These are phyloP conservation scores for Phaeosphaeriaceae sp. DNA, from an alignment of 2,329 filamentous ascomycete species.

Conservation along the genomic window DNA sequence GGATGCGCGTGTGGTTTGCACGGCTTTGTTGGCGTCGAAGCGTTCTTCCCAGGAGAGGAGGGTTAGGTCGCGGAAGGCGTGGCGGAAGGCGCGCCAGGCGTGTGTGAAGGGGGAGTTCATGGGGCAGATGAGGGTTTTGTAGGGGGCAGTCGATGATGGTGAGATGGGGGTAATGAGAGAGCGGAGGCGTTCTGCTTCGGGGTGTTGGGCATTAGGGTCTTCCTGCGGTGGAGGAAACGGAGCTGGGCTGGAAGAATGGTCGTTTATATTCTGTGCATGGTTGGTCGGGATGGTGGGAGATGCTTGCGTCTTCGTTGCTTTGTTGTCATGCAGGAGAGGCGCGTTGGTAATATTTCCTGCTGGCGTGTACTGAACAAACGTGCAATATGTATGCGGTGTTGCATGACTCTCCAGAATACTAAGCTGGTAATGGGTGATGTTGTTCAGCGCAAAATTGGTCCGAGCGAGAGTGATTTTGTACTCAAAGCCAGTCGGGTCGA, in stretches of 20 bases:
- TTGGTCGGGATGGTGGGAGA: neutral
- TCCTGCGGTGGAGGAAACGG: conserved; percentile 19
- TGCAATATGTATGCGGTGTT: conserved; percentile 40
- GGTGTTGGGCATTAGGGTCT: neutral
- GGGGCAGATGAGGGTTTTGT: conserved; percentile 35
- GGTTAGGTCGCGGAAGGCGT: conserved; percentile 50
- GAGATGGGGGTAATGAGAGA: conserved; percentile 14
- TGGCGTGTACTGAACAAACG: conserved; percentile 33
- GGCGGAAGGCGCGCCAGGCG: conserved; percentile 47
- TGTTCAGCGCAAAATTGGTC: conserved; percentile 53
- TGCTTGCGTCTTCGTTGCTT: neutral
- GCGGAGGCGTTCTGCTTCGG: conserved; percentile 18
- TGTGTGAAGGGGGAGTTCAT: conserved; percentile 37
- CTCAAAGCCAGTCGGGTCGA: conserved; percentile 65
- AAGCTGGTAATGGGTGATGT: conserved; percentile 61
- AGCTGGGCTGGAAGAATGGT: too few species aligned
- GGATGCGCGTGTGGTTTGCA: conserved; percentile 29
- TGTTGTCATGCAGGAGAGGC: neutral
- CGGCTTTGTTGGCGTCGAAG: conserved; percentile 24
- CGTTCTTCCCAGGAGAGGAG: conserved; percentile 52
- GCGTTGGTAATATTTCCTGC: neutral
- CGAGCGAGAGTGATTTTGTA: conserved; percentile 70
- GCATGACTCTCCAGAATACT: conserved; percentile 43
- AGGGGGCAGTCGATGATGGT: conserved; percentile 11
- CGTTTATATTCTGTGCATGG: too few species aligned